Conservation (phyloP, 2,329 filamentous ascomycete species). For the Neoarthrinium moseri region DNA sequence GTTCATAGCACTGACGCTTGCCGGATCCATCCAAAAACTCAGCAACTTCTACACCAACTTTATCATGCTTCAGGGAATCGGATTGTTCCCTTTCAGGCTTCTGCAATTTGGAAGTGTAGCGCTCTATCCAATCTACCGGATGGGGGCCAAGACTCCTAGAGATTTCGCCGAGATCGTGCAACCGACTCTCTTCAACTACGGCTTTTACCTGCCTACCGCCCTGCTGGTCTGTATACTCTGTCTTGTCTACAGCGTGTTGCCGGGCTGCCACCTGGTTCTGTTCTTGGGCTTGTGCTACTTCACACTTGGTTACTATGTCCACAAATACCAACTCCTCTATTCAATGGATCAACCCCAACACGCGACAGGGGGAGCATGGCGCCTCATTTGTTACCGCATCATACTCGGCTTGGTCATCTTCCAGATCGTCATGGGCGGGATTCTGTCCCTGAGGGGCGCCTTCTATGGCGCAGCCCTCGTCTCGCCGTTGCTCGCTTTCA, state of each 20-base stretch:
- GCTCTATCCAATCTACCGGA: constrained; percentile 76
- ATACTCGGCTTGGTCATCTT: constrained; percentile 85
- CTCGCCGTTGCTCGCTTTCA: constrained; percentile 73
- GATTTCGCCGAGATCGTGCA: constrained; percentile 81
- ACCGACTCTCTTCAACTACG: constrained; percentile 89
- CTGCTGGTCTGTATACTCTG: constrained; percentile 94
- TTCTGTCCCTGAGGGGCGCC: constrained; percentile 72
- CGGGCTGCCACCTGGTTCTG: constrained; percentile 76
- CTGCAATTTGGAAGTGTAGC: constrained; percentile 85
- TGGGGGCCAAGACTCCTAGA: constrained; percentile 82
- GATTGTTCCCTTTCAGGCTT: constrained; percentile 87
- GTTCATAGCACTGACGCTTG: constrained; percentile 73
- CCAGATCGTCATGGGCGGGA: constrained; percentile 86
- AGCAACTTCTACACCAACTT: constrained; percentile 90
- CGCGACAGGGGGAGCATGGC: constrained; percentile 90
- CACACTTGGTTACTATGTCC: constrained; percentile 78
- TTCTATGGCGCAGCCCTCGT: constrained; percentile 73
- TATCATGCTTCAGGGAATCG: constrained; percentile 90
- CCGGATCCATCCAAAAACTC: constrained; percentile 70
- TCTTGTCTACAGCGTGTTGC: constrained; percentile 87
- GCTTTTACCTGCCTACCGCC: constrained; percentile 91
- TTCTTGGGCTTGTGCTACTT: constrained; percentile 84
- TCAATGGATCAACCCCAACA: constrained; percentile 98
- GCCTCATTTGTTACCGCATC: constrained; percentile 92
- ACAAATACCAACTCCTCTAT: constrained; percentile 97